phyloP scores from a whole-genome alignment of 192 early-diverging fungal genomes.

The Backusella tuberculispora region DNA sequence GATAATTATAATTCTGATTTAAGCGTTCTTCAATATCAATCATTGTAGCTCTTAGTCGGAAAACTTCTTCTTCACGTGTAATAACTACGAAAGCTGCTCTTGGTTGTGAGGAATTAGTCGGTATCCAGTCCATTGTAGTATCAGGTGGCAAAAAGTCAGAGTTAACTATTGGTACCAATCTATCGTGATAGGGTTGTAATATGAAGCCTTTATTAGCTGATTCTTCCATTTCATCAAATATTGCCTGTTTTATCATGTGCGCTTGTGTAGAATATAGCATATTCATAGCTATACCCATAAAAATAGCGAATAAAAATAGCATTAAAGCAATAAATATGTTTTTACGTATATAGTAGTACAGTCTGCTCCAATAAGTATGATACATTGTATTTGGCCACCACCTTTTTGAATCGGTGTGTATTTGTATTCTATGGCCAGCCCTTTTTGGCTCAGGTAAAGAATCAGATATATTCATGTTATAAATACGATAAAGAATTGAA shows the following conservation, averaged over 20 bases:
- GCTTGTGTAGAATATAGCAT: not conserved
- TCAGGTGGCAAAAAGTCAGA: constrained; percentile 6
- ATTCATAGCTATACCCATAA: not conserved
- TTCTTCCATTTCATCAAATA: constrained; percentile 5
- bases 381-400: constrained; percentile 9
- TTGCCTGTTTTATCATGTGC: not conserved
- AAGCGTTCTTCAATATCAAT: constrained; percentile 76
- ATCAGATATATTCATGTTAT: constrained; percentile 11
- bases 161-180: not conserved
- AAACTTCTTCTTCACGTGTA: constrained; percentile 68
- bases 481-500: not conserved
- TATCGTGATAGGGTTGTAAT: not conserved
- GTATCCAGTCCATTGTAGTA: constrained; percentile 10
- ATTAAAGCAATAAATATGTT: not conserved
- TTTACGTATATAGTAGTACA: not conserved
- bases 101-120: not conserved
- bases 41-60: constrained; percentile 60
- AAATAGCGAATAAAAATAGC: not conserved
- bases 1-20: constrained; percentile 76
- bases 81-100: constrained; percentile 76
- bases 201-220: not conserved
- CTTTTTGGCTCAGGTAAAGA: not conserved
- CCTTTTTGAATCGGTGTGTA: not conserved
- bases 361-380: constrained; percentile 5
- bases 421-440: not conserved